These are phyloP conservation scores for Paramecium sonneborni DNA, from an alignment of 73 alveolate genomes.

Conservation along the genomic window DNA sequence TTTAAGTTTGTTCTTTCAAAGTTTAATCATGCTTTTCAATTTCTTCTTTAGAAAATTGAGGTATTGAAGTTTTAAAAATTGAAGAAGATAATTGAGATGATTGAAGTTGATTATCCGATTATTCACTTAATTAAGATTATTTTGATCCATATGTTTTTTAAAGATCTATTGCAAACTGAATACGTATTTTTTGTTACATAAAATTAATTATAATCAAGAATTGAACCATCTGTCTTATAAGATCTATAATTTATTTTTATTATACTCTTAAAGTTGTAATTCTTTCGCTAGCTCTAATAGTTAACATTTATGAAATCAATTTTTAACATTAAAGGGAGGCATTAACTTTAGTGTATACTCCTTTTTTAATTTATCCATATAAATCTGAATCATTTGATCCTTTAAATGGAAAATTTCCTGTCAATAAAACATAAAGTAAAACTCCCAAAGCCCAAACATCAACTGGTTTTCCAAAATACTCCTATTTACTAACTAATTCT, in stretches of 20 bases:
- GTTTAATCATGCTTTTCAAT: not conserved
- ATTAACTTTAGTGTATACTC: conserved; percentile 63
- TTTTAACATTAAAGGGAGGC: not conserved
- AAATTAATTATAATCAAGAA: conserved; percentile 36
- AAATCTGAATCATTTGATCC: conserved; percentile 72
- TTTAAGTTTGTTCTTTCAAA: not conserved
- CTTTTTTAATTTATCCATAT: conserved; percentile 71
- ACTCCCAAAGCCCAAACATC: conserved; percentile 83
- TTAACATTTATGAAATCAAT: conserved; percentile 18
- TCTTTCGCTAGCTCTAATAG: conserved; percentile 16
- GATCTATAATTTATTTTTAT: not conserved
- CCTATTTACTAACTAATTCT: conserved; percentile 73
- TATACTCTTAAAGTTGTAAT: conserved; percentile 9
- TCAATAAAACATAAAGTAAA: conserved; percentile 64
- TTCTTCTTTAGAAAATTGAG: not conserved
- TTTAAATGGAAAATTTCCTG: conserved; percentile 72
- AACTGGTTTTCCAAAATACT: conserved; percentile 73
- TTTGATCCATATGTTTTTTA: not conserved
- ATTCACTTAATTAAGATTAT: not conserved
- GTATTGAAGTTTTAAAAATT: not conserved
- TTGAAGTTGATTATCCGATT: not conserved
- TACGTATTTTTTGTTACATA: not conserved
- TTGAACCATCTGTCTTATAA: conserved; percentile 47
- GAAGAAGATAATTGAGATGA: not conserved
- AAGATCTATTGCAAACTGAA: not conserved